Percentiles rank a stretch among this genome's conserved stretches.
Conservation (phyloP, 495 filamentous ascomycete genomes). For the Mycothermus thermophilus region DNA sequence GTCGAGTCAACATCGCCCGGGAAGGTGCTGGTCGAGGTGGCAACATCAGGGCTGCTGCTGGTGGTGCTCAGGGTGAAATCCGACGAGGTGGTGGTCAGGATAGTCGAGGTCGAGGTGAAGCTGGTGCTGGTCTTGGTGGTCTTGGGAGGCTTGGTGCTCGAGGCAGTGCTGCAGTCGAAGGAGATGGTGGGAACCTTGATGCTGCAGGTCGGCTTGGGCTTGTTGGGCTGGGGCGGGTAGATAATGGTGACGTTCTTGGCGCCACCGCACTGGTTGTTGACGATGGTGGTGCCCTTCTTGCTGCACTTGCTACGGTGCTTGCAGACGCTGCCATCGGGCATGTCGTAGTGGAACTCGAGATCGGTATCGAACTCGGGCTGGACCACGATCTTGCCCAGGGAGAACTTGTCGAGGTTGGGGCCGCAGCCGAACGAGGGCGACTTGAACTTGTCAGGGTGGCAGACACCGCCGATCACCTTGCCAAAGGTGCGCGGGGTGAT, state of each 20-base stretch:
- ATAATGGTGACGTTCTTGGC: constrained; percentile 66
- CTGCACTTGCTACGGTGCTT: constrained; percentile 55
- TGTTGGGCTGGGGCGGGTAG: constrained; percentile 44
- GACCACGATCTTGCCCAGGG: constrained; percentile 57
- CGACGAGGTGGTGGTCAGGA: constrained; percentile 4
- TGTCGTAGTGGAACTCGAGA: constrained; percentile 68
- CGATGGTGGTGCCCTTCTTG: constrained; percentile 47
- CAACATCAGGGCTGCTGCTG: constrained; percentile 9
- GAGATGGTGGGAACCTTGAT: constrained; percentile 63
- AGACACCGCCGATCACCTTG: constrained; percentile 52
- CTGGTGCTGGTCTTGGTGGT: constrained; percentile 17
- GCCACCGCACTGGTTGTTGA: constrained; percentile 84
- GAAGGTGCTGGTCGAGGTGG: constrained; percentile 8
- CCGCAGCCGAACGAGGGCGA: constrained; percentile 47
- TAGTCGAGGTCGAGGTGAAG: constrained; percentile 9
- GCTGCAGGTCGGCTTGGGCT: constrained; percentile 43
- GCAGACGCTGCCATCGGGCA: constrained; percentile 68
- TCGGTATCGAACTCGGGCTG: constrained; percentile 59
- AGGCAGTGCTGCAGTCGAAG: constrained; percentile 61
- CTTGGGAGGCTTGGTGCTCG: constrained; percentile 21
- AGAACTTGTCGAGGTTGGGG: constrained; percentile 46
- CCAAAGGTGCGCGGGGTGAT: constrained; percentile 31
- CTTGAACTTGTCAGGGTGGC: constrained; percentile 31
- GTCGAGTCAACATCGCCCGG: neutral
- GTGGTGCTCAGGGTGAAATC: constrained; percentile 7